Evolutionary conservation across 139 green algal species (phyloP).

Genomic region (Mesotaenium endlicherianum): DNA sequence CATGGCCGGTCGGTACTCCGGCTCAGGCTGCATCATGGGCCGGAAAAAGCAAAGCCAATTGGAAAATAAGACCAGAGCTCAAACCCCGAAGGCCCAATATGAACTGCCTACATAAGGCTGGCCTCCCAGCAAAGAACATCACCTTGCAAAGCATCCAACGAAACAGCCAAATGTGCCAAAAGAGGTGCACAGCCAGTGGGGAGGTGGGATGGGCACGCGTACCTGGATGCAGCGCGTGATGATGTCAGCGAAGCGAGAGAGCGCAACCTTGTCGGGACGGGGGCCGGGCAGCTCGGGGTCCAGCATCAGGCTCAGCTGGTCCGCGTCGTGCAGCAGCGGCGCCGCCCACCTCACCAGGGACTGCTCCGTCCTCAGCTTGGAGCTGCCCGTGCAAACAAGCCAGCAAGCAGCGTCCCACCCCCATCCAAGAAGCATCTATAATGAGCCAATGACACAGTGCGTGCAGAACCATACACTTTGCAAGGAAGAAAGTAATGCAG

Average conservation of each 20-base stretch:
- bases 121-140: not conserved
- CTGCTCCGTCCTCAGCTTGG: not conserved
- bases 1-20: constrained; percentile 40
- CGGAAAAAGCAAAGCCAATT: too few species aligned
- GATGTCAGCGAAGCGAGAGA: constrained; percentile 32
- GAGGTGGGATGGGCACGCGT: not conserved
- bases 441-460: too few species aligned
- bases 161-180: not conserved
- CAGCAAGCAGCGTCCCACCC: not conserved
- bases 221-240: constrained; percentile 43
- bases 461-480: too few species aligned
- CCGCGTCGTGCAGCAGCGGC: constrained; percentile 27
- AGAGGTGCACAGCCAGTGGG: not conserved
- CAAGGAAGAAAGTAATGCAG: too few species aligned
- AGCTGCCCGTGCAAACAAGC: constrained; percentile 23
- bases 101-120: not conserved
- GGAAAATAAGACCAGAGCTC: too few species aligned
- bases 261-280: not conserved
- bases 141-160: not conserved
- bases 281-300: constrained; percentile 2
- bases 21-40: constrained; percentile 18
- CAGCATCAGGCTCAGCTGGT: constrained; percentile 27
- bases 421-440: too few species aligned
- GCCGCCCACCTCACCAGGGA: constrained; percentile 40
- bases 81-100: too few species aligned